Evolutionary conservation across 2,329 filamentous ascomycete species (phyloP).

Genomic region (Septoria linicola): DNA sequence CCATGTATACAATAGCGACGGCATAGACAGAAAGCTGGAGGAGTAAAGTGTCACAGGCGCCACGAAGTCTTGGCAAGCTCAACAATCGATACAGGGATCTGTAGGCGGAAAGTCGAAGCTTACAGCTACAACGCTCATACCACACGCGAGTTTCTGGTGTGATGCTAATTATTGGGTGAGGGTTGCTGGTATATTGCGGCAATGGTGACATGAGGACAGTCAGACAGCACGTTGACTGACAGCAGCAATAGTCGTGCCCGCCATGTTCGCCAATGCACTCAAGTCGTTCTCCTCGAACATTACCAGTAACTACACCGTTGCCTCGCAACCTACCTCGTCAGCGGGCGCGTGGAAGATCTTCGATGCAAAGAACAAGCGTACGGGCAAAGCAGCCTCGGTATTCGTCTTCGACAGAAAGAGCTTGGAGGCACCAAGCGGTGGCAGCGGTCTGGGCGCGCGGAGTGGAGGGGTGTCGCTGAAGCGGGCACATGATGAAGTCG

Average conservation of each 20-base stretch:
- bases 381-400: conserved; percentile 81
- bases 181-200: no score
- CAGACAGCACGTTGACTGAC: no score
- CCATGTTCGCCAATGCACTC: conserved; percentile 89
- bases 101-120: no score
- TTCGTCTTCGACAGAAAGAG: conserved; percentile 93
- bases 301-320: conserved; percentile 82
- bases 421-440: conserved; percentile 67
- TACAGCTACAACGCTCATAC: no score
- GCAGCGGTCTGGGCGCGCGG: conserved; percentile 52
- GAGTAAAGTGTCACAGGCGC: no score
- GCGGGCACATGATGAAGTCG: conserved; percentile 80
- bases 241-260: conserved; percentile 33
- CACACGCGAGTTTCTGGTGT: no score
- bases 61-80: no score
- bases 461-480: conserved; percentile 70
- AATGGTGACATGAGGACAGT: no score
- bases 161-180: no score
- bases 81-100: no score
- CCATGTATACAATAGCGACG: no score
- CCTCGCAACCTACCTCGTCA: conserved; percentile 69
- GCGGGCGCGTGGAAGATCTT: conserved; percentile 97
- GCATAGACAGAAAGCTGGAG: no score
- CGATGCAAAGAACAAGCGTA: conserved; percentile 95
- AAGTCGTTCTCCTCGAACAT: conserved; percentile 96